Percentiles rank a stretch among this genome's conserved stretches.
Evolutionary conservation across 768 basidiomycete genomes (phyloP).

Genomic region (Leccinum obscurum): DNA sequence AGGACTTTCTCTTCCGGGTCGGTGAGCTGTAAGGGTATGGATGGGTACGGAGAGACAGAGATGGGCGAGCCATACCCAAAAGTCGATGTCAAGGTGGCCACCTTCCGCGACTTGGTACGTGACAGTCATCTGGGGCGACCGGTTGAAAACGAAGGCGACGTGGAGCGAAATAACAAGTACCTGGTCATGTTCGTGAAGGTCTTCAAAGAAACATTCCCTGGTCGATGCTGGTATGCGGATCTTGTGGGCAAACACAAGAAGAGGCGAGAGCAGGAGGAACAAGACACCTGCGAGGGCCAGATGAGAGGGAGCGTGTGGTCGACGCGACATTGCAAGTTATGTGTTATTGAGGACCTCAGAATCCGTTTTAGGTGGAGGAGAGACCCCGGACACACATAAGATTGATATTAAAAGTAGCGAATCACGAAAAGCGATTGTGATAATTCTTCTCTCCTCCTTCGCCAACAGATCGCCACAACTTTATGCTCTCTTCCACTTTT

Average conservation of each 20-base stretch:
- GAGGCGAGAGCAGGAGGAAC: constrained; percentile 34
- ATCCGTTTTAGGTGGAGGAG: constrained; percentile 7
- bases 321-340: constrained; percentile 35
- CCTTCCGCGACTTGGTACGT: constrained; percentile 99
- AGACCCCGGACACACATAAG: constrained; percentile 30
- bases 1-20: constrained; percentile 72
- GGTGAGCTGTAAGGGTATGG: constrained; percentile 55
- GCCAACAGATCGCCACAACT: constrained; percentile 7
- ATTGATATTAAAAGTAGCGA: constrained; percentile 12
- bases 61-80: constrained; percentile 63
- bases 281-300: constrained; percentile 44
- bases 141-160: background rate
- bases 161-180: constrained; percentile 36
- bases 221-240: constrained; percentile 74
- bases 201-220: constrained; percentile 97
- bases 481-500: constrained; percentile 18
- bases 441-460: constrained; percentile 23
- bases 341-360: background rate
- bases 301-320: constrained; percentile 31
- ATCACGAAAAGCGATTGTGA: constrained; percentile 24
- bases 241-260: constrained; percentile 58
- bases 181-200: constrained; percentile 89
- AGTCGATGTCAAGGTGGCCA: constrained; percentile 96
- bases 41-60: background rate
- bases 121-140: constrained; percentile 82